Base-by-base conservation (phyloP, 2,329 filamentous ascomycete genomes). In the Colletotrichum chrysophilum region DNA sequence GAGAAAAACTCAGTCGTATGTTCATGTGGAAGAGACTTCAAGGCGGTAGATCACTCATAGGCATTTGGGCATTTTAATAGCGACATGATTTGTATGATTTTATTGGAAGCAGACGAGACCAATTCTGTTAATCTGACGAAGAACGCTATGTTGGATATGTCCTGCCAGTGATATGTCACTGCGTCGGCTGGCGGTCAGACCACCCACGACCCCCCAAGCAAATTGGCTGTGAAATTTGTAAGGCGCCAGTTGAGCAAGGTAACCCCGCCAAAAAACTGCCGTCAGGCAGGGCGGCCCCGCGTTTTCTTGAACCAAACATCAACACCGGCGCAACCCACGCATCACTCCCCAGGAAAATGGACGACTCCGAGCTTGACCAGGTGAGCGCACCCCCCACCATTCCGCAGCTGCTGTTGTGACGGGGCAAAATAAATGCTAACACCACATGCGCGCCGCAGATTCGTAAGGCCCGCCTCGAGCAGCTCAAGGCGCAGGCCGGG, bases 401-500 rank as follows among this genome's bases (percentile, higher is more conserved):
- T 18, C 16, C 36, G 36, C 36, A 0, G 36, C 16, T 43, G 2
- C 14, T 43, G 16, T 43, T 43, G 36, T 1, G 36, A 3, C 2
- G 36, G 1, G 36, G 36, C 14, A 18, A 5, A 1, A 43, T 0
- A 43, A n/a, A 43, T 43, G 52, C 16, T 62, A 66, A 61, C 5
- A 34, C 55, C 73, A 6, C 36, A 66, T 79, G 79, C 66, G 60
- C 13, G 32, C 7, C 34, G 21, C 82, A 98, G 94, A 98, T 98
- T 83, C 91, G 96, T 83, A 94, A 95, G 85, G 96, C 96, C 81
- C 95, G 97, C 77, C 93, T 98, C 70, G 95, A 96, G 86, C 96
- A 99, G 88, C 93, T 98, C 79, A 97, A 97, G 86, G 91, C 96
- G 80, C 89, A 94, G 85, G 87, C 90, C 74, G 86, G 85, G 66